Percentiles rank a stretch among this genome's conserved stretches.
phyloP scores from a whole-genome alignment of 23 red algal genomes.

The Gracilaria domingensis region DNA sequence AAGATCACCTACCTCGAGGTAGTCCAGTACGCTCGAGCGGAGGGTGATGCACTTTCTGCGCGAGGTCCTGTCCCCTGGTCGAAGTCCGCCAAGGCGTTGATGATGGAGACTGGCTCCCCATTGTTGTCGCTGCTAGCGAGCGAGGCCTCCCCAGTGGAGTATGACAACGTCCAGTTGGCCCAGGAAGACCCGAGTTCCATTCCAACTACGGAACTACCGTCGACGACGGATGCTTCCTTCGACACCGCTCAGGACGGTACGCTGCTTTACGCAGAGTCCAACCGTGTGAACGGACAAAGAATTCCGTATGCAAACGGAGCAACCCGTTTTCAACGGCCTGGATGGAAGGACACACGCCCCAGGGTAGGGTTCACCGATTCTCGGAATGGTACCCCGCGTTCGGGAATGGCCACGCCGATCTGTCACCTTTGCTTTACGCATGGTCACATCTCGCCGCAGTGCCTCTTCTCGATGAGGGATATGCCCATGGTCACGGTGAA shows the following conservation, averaged over 20 bases:
- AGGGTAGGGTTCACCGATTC: not conserved
- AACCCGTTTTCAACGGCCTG: not conserved
- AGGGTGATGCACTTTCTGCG: not conserved
- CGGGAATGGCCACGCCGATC: not conserved
- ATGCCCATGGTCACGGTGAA: not conserved
- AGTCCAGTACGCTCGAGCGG: not conserved
- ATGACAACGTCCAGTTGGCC: not conserved
- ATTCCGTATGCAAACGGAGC: not conserved
- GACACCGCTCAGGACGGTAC: not conserved
- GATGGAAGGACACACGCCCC: not conserved
- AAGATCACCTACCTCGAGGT: not conserved
- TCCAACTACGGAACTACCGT: not conserved
- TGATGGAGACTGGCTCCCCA: not conserved
- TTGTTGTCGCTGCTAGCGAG: not conserved
- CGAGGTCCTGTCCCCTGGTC: not conserved
- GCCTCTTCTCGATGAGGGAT: not conserved
- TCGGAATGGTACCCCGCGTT: not conserved
- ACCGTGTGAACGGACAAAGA: not conserved
- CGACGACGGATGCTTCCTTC: not conserved
- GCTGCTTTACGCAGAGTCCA: not conserved
- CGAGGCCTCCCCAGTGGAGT: not conserved
- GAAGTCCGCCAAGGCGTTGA: not conserved
- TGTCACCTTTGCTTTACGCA: not conserved
- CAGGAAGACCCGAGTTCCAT: not conserved
- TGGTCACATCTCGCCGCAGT: not conserved